Evolutionary conservation across 2,329 filamentous ascomycete species (phyloP), one percentile per base, ranked within the genome.

Genomic region (Aspergillus chevalieri): DNA sequence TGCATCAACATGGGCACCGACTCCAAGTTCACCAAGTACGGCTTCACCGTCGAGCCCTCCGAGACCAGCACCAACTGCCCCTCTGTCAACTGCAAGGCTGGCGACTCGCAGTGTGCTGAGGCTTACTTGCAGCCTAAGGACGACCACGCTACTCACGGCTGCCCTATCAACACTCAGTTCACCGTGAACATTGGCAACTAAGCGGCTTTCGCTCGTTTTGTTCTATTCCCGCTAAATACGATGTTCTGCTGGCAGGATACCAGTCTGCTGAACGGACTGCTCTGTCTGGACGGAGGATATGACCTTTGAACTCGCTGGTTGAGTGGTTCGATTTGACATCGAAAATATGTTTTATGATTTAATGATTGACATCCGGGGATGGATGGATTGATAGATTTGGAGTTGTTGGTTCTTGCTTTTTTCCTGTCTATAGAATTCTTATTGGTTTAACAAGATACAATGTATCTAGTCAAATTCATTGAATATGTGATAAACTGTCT

Each of bases 101-200:
- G 69, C 36, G 68, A 69, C 44, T 24, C 47, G 19, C 51, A 56
- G 17, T 73, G 70, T 56, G 57, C 63, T 15, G 64, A 65, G 47
- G 70, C 68, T 43, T 73, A 73, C 58, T 63, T 71, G 57, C 48
- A 65, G 52, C 68, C 68, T 14, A 58, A 61, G 24, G 70, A 73
- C 57, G 61, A 73, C 61, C 60, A 66, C 36, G 70, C 70, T 36
- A 73, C 70, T 43, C 67, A 72, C 53, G 66, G 67, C 48, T 73
- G 70, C 60, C 61, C 65, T 42, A 61, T 65, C 49, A 43, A 61
- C 51, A 63, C 67, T 45, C 57, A 59, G 47, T 63, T 73, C 47
- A 52, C 54, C 19, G 49, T 73, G 46, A 60, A 54, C 47, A 59
- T 73, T 46, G 70, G 69, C 42, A 43, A 43, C 24, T 44, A 44